A percentile compares a stretch with the other conserved stretches of the same genome.
Conservation (phyloP, 1,284 basidiomycete species). For the Ustilago lituana region DNA sequence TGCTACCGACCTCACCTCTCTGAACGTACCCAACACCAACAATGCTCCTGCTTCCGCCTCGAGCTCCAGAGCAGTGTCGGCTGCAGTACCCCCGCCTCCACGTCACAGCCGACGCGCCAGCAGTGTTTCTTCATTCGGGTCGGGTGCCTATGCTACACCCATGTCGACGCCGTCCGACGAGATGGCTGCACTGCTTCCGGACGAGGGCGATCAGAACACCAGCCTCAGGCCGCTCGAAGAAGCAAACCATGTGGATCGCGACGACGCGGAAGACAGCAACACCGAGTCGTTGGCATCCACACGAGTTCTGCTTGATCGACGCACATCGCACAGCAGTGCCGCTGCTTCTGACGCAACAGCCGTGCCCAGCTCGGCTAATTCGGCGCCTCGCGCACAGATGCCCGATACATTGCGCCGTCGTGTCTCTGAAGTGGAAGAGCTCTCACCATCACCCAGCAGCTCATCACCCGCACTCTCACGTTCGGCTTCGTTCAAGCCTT, state of each 20-base stretch:
- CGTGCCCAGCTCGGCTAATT: conserved; percentile 30
- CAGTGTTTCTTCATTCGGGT: conserved; percentile 49
- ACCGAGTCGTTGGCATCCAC: neutral
- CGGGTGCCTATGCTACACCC: conserved; percentile 47
- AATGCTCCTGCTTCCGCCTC: conserved; percentile 2
- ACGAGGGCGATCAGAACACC: conserved; percentile 29
- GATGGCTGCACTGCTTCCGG: conserved; percentile 42
- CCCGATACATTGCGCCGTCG: conserved; percentile 14
- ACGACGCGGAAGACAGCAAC: neutral
- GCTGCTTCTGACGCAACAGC: conserved; percentile 41
- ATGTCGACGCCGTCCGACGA: conserved; percentile 50
- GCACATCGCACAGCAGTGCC: conserved; percentile 34
- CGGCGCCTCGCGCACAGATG: conserved; percentile 13
- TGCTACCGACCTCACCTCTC: conserved; percentile 22
- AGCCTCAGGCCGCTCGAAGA: conserved; percentile 30
- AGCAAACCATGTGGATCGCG: conserved; percentile 10
- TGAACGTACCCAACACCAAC: conserved; percentile 6
- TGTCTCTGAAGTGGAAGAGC: conserved; percentile 38
- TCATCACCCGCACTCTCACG: conserved; percentile 39
- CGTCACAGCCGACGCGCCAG: conserved; percentile 43
- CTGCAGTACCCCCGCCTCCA: conserved; percentile 15
- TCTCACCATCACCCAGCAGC: conserved; percentile 31
- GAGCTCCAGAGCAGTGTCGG: conserved; percentile 24
- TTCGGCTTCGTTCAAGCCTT: conserved; percentile 27
- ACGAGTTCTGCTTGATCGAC: conserved; percentile 10